Evolutionary conservation across 2,329 filamentous ascomycete species (phyloP).

Genomic region (Catunica adiposa): DNA sequence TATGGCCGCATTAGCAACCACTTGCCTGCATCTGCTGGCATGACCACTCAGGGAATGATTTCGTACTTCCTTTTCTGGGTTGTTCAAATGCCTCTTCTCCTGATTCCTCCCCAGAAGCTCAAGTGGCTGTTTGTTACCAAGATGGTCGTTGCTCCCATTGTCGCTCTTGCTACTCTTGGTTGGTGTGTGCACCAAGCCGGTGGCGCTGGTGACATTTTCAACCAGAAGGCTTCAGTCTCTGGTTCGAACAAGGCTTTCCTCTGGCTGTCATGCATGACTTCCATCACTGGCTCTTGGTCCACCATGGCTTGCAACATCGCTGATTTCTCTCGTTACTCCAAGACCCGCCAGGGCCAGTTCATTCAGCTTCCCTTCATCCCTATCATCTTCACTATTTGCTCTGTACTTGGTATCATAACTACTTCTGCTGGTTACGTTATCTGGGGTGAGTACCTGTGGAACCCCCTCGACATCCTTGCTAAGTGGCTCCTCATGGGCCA

Average conservation of each 20-base stretch:
- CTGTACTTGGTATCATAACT: conserved; percentile 31
- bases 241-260: conserved; percentile 25
- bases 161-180: conserved; percentile 21
- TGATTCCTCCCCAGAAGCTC: conserved; percentile 28
- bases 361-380: conserved; percentile 32
- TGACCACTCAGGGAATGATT: conserved; percentile 24
- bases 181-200: conserved; percentile 21
- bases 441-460: conserved; percentile 31
- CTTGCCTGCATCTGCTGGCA: conserved; percentile 22
- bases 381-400: conserved; percentile 30
- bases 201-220: conserved; percentile 15
- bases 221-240: conserved; percentile 16
- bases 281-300: conserved; percentile 32
- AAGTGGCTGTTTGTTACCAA: conserved; percentile 27
- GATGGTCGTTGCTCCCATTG: conserved; percentile 18
- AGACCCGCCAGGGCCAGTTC: conserved; percentile 28
- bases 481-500: conserved; percentile 22
- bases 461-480: conserved; percentile 30
- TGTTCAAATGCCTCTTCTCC: conserved; percentile 27
- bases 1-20: conserved; percentile 24
- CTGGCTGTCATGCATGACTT: conserved; percentile 27
- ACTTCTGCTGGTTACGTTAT: conserved; percentile 28
- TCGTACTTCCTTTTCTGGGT: conserved; percentile 33
- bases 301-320: conserved; percentile 35
- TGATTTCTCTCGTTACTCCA: conserved; percentile 23